These are phyloP conservation scores for Coemansia sp. DNA, from an alignment of 192 early-diverging fungal genomes.

Conservation along the genomic window DNA sequence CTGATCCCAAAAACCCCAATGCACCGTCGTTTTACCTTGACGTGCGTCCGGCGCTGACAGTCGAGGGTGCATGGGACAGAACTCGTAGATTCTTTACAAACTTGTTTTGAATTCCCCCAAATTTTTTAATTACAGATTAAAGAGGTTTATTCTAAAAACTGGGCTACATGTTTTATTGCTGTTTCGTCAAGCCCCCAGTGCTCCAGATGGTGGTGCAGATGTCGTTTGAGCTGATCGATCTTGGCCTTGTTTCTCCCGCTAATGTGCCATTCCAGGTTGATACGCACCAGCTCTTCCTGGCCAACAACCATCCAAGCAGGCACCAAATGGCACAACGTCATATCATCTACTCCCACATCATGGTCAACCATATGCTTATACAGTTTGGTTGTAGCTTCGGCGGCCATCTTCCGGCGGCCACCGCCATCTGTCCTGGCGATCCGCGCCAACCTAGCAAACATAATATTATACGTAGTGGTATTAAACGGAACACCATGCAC, in stretches of 20 bases:
- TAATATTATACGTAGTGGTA: constrained; percentile 23
- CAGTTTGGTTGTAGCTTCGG: constrained; percentile 13
- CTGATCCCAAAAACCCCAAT: constrained; percentile 49
- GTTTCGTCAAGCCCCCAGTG: constrained; percentile 12
- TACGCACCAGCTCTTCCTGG: background rate
- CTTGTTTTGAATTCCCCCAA: background rate
- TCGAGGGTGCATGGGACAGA: constrained; percentile 38
- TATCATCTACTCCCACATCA: constrained; percentile 15
- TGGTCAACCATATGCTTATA: constrained; percentile 12
- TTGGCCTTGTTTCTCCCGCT: constrained; percentile 8
- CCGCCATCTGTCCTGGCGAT: background rate
- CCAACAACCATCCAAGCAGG: constrained; percentile 22
- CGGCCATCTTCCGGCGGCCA: background rate
- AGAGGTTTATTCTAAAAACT: background rate
- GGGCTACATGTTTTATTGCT: background rate
- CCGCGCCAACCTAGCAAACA: constrained; percentile 24
- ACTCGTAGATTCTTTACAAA: constrained; percentile 17
- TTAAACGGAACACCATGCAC: background rate
- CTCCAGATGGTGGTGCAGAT: constrained; percentile 12
- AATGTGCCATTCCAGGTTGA: constrained; percentile 9
- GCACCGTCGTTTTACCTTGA: constrained; percentile 78
- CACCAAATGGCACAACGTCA: constrained; percentile 16
- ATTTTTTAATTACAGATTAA: background rate
- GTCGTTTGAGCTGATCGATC: constrained; percentile 6
- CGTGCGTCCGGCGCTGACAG: constrained; percentile 78